Evolutionary conservation across 805 yeast species (phyloP), one percentile per base, ranked within the genome.

Genomic region (Yamadazyma endophytica): DNA sequence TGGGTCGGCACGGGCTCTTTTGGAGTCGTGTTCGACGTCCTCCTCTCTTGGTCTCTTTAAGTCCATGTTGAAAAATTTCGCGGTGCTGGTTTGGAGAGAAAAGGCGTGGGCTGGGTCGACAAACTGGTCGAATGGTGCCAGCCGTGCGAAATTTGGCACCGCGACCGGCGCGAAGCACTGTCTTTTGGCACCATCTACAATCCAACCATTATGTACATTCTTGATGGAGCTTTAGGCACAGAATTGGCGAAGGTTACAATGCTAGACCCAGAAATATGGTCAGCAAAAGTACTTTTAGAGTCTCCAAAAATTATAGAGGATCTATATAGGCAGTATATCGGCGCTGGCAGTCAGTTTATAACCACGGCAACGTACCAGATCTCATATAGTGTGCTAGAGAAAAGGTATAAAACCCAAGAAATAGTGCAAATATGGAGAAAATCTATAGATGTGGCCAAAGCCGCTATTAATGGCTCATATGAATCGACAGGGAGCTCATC

Each of bases 221-320:
- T 55, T 9, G 85, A 80, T 52, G 87, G 88, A 5, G 86, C 79
- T 0, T 64, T 77, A 25, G 87, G 86, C 0, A 77, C 83, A 0
- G 77, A 73, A 42, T 54, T 80, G 9, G 84, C 78, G 45, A 56
- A 59, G 25, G 71, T 75, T 2, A 31, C 33, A 16, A 40, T 41
- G 20, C 32, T 43, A 8, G 50, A 50, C 19, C 52, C 59, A 7
- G 45, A 44, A 18, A 58, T 81, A 7, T 82, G 89, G 88, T 75
- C 83, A 0, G 78, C 83, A 0, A 44, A 64, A 20, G 76, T 76
- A 1, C 56, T 79, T 13, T 35, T 73, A 6, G 50, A 56, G 4
- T 42, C 65, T 26, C 75, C 79, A 2, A 49, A 58, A 11, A 56
- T 60, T 17, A 59, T 81, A 13, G 52, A 56, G 26, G 49, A 56